Evolutionary conservation across 495 filamentous ascomycete genomes (phyloP), one percentile per base, ranked within the genome.

Genomic region (Cudoniella acicularis): DNA sequence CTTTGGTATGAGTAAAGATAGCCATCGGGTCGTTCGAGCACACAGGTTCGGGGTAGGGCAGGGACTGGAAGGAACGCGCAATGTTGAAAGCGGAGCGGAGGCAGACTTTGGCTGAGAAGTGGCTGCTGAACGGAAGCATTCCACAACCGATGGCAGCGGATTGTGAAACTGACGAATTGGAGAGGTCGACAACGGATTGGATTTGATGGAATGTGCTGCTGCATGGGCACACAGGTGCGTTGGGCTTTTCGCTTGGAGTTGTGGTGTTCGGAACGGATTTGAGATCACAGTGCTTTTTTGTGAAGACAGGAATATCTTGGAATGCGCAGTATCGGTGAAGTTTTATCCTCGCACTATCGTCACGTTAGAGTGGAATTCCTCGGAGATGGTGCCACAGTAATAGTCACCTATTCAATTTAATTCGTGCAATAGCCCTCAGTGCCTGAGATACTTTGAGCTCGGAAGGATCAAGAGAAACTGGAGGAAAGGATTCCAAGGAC

Each of bases 331-430:
- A 84, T 16, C 82, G 80, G 50, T 86, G 82, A 1, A 78, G 70
- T 64, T 84, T 86, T 56, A 86, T 84, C 67, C 82, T 74, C 24
- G 83, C 80, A 72, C 82, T 85, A 57, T 11, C 53, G 6, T 53
- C 46, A 52, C 21, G 3, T 21, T 1, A 48, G 9, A 10, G n/a
- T 53, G 9, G 11, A 52, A 9, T 17, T 9, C 23, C 21, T 63
- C 4, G 30, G 13, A 36, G 30, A 13, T 36, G 4, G 30, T 36
- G 6, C 13, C 30, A 36, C 13, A 4, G 13, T 13, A 36, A n/a
- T n/a, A n/a, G n/a, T n/a, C 70, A 83, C 81, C 80, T 83, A 42
- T 81, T 80, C 51, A 84, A 45, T 59, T 83, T 84, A 55, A 86
- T 84, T 21, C 76, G 75, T 49, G 80, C 75, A 51, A 84, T 84